Conservation (phyloP, 164 flowering plant species). For the Kalanchoe fedtschenkoi region DNA sequence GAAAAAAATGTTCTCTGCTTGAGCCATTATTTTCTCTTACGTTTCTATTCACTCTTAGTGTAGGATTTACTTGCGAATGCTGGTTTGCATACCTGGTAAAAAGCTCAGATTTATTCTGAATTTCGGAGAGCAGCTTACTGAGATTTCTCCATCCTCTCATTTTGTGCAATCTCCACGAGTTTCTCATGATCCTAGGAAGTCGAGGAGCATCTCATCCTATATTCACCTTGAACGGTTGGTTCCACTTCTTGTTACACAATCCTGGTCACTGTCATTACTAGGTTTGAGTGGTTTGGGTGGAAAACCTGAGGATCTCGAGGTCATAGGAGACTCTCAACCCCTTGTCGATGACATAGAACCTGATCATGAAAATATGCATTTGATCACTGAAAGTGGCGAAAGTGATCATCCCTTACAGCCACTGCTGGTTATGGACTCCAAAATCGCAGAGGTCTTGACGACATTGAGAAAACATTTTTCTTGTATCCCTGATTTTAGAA, state of each 20-base stretch:
- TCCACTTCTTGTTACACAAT: constrained; percentile 69
- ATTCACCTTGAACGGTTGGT: constrained; percentile 54
- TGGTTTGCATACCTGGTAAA: constrained; percentile 76
- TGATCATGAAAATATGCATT: constrained; percentile 5
- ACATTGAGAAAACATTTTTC: constrained; percentile 67
- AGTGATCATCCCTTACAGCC: constrained; percentile 28
- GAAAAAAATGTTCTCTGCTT: not conserved
- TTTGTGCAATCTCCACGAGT: constrained; percentile 41
- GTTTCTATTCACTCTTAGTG: constrained; percentile 10
- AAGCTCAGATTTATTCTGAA: constrained; percentile 70
- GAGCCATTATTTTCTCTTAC: not conserved
- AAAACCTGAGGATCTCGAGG: constrained; percentile 22
- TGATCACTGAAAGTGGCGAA: constrained; percentile 11
- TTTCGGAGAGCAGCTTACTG: constrained; percentile 55
- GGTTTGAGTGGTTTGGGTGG: constrained; percentile 24
- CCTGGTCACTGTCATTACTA: constrained; percentile 72
- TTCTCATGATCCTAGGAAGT: constrained; percentile 39
- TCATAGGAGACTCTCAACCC: constrained; percentile 32
- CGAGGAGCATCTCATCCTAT: constrained; percentile 50
- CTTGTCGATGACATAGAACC: constrained; percentile 22
- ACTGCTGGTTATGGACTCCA: constrained; percentile 79
- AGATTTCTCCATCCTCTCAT: constrained; percentile 55
- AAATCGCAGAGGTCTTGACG: constrained; percentile 46
- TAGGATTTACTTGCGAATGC: constrained; percentile 89
- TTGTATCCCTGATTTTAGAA: constrained; percentile 72